Conservation (phyloP, 2,329 filamentous ascomycete species). For the Ustulina deusta region DNA sequence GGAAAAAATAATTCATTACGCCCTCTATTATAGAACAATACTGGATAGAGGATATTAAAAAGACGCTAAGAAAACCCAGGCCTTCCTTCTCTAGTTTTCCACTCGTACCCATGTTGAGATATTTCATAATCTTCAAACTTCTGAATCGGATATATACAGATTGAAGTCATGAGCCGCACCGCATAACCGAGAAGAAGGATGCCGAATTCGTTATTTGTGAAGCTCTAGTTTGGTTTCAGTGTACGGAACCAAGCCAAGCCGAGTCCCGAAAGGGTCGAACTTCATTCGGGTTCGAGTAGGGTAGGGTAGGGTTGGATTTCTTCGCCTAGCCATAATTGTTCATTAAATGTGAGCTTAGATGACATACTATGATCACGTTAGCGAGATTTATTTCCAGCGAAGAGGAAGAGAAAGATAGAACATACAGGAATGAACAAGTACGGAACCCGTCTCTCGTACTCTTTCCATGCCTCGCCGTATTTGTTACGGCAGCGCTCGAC, state of each 20-base stretch:
- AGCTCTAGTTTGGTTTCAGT: constrained; percentile 10
- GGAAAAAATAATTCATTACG: constrained; percentile 25
- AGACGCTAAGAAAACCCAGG: constrained; percentile 21
- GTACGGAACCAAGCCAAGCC: neutral
- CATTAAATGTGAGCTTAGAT: constrained; percentile 27
- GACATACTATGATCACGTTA: constrained; percentile 35
- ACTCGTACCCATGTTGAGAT: constrained; percentile 9
- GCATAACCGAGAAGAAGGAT: constrained; percentile 8
- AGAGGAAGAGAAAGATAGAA: neutral
- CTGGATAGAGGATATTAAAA: constrained; percentile 30
- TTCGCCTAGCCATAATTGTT: constrained; percentile 18
- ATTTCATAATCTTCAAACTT: constrained; percentile 32
- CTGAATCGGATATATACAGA: constrained; percentile 42
- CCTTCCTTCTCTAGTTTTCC: constrained; percentile 2
- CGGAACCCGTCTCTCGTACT: constrained; percentile 84
- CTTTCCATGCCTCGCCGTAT: constrained; percentile 84
- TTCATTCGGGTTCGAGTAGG: neutral
- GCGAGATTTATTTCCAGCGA: neutral
- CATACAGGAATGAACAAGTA: constrained; percentile 77
- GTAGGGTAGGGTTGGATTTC: neutral
- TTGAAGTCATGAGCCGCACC: constrained; percentile 31
- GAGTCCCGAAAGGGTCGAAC: neutral
- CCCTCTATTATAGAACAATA: constrained; percentile 12
- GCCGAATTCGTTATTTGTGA: constrained; percentile 5
- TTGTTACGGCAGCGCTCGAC: constrained; percentile 80